These are phyloP conservation scores for Ceratobasidium sp. DNA, from an alignment of 1,284 basidiomycete species.

Conservation along the genomic window DNA sequence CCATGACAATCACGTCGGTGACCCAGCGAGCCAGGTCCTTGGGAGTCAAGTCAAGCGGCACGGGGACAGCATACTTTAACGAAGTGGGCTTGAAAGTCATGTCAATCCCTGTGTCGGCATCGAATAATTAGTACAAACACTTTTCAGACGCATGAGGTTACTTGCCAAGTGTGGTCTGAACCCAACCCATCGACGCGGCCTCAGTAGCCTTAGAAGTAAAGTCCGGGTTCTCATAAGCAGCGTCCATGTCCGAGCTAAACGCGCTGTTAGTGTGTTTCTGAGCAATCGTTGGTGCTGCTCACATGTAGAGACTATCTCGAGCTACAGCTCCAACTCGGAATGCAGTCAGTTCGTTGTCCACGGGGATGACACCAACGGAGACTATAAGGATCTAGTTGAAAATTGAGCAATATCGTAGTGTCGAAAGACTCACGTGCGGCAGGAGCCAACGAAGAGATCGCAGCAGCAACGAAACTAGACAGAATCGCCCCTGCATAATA, in stretches of 20 bases:
- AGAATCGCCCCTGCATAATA: conserved; percentile 36
- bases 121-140: neutral
- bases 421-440: conserved; percentile 25
- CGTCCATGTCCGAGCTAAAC: neutral
- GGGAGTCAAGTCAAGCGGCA: conserved; percentile 13
- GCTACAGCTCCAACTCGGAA: conserved; percentile 33
- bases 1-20: conserved; percentile 37
- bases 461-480: conserved; percentile 5
- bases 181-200: conserved; percentile 40
- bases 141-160: neutral
- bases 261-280: neutral
- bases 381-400: neutral
- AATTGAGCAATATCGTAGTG: neutral
- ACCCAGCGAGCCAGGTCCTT: conserved; percentile 20
- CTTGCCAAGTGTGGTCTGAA: conserved; percentile 30
- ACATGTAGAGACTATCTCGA: conserved; percentile 15
- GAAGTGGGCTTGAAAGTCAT: conserved; percentile 33
- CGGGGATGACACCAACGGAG: conserved; percentile 30
- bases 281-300: neutral
- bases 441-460: conserved; percentile 28
- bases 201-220: conserved; percentile 3
- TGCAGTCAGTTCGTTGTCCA: conserved; percentile 21
- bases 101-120: conserved; percentile 11
- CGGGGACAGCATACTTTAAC: conserved; percentile 22
- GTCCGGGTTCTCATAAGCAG: neutral